Evolutionary conservation across 148 eudicot species (phyloP).

Genomic region (Fagopyrum esculentum): DNA sequence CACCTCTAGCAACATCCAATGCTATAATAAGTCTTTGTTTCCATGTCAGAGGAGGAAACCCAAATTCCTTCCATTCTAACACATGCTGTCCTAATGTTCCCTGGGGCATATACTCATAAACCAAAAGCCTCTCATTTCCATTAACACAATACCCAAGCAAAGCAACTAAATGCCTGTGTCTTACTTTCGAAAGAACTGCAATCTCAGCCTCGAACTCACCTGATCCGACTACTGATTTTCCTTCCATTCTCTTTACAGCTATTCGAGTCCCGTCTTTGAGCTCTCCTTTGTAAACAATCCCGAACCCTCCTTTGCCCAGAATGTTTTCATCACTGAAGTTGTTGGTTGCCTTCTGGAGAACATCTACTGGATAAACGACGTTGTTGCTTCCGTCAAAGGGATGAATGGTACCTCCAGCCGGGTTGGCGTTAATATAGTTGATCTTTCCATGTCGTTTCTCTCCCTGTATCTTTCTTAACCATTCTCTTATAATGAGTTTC

Average conservation of each 20-base stretch:
- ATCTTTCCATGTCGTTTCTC: slow-evolving; percentile 10
- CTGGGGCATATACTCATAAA: slow-evolving; percentile 67
- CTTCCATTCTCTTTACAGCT: slow-evolving; percentile 66
- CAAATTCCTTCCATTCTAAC: slow-evolving; percentile 24
- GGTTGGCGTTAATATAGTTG: slow-evolving; percentile 11
- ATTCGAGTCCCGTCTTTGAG: slow-evolving; percentile 53
- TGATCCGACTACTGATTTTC: slow-evolving; percentile 25
- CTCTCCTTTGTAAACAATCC: slow-evolving; percentile 52
- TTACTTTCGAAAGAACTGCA: slow-evolving; percentile 47
- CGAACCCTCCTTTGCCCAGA: slow-evolving; percentile 63
- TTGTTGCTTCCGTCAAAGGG: slow-evolving; percentile 32
- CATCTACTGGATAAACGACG: slow-evolving; percentile 25
- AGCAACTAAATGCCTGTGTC: slow-evolving; percentile 62
- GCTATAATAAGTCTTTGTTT: slow-evolving; percentile 57
- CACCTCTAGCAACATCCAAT: slow-evolving; percentile 67
- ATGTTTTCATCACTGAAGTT: slow-evolving; percentile 39
- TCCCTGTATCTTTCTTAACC: slow-evolving; percentile 3
- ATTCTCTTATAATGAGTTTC: not conserved
- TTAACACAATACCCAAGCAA: slow-evolving; percentile 46
- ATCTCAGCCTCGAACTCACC: slow-evolving; percentile 64
- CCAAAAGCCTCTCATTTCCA: slow-evolving; percentile 45
- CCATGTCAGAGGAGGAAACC: slow-evolving; percentile 40
- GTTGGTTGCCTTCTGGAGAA: slow-evolving; percentile 42
- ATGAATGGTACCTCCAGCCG: slow-evolving; percentile 11
- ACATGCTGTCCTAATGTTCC: slow-evolving; percentile 55